phyloP scores from a whole-genome alignment of 1,284 basidiomycete species.

The Irpex sp. region DNA sequence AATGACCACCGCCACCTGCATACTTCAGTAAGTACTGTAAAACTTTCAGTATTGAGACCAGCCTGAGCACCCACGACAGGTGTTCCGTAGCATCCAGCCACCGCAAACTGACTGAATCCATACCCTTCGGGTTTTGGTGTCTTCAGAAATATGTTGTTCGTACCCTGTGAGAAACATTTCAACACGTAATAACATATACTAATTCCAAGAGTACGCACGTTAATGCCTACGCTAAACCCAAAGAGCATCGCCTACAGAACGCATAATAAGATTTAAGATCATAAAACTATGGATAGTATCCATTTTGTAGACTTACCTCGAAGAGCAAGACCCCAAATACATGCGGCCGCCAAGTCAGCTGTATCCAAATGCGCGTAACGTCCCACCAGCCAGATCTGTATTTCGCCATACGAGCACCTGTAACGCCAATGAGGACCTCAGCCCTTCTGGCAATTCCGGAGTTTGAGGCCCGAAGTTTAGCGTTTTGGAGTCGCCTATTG shows the following conservation, averaged over 20 bases:
- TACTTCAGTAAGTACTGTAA: not conserved
- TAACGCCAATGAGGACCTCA: slow-evolving; percentile 61
- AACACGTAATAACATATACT: not conserved
- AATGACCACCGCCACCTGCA: slow-evolving; percentile 54
- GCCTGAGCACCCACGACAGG: slow-evolving; percentile 44
- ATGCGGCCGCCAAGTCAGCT: slow-evolving; percentile 62
- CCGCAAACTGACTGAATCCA: slow-evolving; percentile 45
- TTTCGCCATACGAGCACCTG: slow-evolving; percentile 55
- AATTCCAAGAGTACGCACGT: slow-evolving; percentile 35
- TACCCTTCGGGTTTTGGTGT: slow-evolving; percentile 54
- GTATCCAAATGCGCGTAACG: slow-evolving; percentile 39
- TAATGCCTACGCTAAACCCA: slow-evolving; percentile 68
- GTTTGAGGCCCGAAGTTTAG: slow-evolving; percentile 29
- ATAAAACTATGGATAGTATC: not conserved
- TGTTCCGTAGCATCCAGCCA: slow-evolving; percentile 56
- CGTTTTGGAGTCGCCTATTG: slow-evolving; percentile 53
- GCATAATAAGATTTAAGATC: not conserved
- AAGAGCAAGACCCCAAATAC: slow-evolving; percentile 51
- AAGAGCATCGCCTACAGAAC: slow-evolving; percentile 48
- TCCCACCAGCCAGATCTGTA: slow-evolving; percentile 51
- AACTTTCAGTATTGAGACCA: not conserved
- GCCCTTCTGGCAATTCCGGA: slow-evolving; percentile 48
- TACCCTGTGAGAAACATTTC: slow-evolving; percentile 36
- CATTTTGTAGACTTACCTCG: slow-evolving; percentile 33
- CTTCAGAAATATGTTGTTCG: slow-evolving; percentile 65